A percentile compares a stretch with the other conserved stretches of the same genome.
Conservation (phyloP, 768 basidiomycete species). For the Lactifluus rugatus region DNA sequence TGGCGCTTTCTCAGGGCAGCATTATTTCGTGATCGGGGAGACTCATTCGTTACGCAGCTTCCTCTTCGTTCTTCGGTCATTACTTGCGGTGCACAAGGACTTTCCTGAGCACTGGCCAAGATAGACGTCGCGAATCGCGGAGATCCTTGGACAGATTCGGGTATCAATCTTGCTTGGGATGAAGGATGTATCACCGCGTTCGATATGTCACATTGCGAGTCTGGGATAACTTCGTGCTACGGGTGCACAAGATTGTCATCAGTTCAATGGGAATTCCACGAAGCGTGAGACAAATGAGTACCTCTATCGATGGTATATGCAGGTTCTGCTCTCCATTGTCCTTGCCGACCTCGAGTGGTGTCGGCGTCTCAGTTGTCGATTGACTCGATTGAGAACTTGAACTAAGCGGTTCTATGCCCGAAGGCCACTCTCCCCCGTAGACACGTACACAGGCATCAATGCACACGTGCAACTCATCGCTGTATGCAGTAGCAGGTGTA, state of each 20-base stretch:
- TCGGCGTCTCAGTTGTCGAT: background rate
- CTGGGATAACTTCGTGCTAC: conserved; percentile 10
- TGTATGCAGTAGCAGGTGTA: background rate
- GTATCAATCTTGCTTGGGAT: background rate
- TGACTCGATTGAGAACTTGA: background rate
- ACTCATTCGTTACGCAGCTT: background rate
- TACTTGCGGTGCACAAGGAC: background rate
- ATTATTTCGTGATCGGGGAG: background rate
- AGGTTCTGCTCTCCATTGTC: background rate
- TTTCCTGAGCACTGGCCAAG: background rate
- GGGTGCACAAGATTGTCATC: background rate
- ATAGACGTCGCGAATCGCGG: background rate
- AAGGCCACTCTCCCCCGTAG: conserved; percentile 5
- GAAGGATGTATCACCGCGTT: background rate
- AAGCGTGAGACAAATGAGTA: background rate
- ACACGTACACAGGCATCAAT: conserved; percentile 7
- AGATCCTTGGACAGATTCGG: background rate
- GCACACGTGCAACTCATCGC: conserved; percentile 9
- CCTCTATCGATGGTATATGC: conserved; percentile 6
- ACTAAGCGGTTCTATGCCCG: background rate
- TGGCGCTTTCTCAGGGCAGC: background rate
- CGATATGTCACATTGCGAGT: background rate
- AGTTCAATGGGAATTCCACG: background rate
- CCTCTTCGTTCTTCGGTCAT: background rate
- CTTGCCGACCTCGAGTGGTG: background rate